A percentile compares a stretch with the other conserved stretches of the same genome.
phyloP scores from a whole-genome alignment of 2,329 filamentous ascomycete genomes.

The Hymenoscyphus repandus region DNA sequence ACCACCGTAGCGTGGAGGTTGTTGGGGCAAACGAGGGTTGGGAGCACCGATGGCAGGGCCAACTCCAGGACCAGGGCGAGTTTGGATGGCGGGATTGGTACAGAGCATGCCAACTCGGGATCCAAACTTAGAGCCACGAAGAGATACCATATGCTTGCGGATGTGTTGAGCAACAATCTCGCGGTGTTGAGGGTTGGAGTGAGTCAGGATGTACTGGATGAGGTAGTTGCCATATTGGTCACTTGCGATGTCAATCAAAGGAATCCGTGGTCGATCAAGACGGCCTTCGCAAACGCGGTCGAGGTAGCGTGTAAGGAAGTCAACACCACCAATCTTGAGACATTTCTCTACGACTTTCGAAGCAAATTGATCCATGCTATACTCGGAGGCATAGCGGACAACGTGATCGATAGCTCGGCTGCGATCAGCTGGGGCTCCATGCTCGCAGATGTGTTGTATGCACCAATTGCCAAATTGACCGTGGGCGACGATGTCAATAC shows the following conservation, averaged over 20 bases:
- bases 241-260: conserved; percentile 94
- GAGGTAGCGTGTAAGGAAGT: conserved; percentile 89
- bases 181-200: conserved; percentile 80
- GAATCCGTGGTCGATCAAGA: conserved; percentile 86
- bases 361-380: conserved; percentile 98
- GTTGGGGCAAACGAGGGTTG: conserved; percentile 47
- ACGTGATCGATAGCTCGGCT: conserved; percentile 94
- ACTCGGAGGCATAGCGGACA: conserved; percentile 86
- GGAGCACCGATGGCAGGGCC: conserved; percentile 54
- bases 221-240: conserved; percentile 99
- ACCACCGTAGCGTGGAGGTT: conserved; percentile 50
- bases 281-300: conserved; percentile 91
- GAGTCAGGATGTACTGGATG: conserved; percentile 92
- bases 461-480: conserved; percentile 99
- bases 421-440: conserved; percentile 84
- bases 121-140: conserved; percentile 96
- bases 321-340: conserved; percentile 86
- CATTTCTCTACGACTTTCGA: conserved; percentile 99
- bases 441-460: conserved; percentile 98
- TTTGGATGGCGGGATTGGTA: conserved; percentile 86
- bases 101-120: conserved; percentile 98
- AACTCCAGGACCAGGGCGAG: conserved; percentile 79
- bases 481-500: conserved; percentile 93
- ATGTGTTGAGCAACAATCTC: conserved; percentile 93
- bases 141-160: conserved; percentile 98